phyloP scores from a whole-genome alignment of 2,329 filamentous ascomycete species.

The Basipetospora chlamydospora region DNA sequence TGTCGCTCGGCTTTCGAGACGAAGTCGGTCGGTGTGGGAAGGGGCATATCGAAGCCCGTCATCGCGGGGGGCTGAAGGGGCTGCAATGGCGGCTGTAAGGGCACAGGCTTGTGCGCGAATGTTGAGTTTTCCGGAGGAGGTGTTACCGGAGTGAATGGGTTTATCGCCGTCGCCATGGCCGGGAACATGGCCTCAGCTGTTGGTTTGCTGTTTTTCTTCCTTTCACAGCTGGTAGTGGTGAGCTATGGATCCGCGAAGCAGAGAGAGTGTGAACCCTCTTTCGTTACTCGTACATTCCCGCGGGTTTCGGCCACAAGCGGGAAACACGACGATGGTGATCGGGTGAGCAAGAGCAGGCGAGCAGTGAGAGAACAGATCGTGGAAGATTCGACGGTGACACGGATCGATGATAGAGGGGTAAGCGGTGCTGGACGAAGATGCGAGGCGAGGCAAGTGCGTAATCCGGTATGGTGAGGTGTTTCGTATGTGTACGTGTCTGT shows the following conservation, averaged over 20 bases:
- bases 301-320: no score
- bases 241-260: neutral
- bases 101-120: conserved; percentile 12
- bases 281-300: conserved; percentile 1
- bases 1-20: neutral
- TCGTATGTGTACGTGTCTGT: no score
- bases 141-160: conserved; percentile 21
- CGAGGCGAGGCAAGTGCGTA: no score
- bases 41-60: conserved; percentile 10
- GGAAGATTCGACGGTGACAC: no score
- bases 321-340: no score
- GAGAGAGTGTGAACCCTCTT: neutral
- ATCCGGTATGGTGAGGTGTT: no score
- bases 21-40: conserved; percentile 5
- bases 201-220: neutral
- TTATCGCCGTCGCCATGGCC: conserved; percentile 3
- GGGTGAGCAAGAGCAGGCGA: no score
- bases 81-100: conserved; percentile 7
- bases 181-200: neutral
- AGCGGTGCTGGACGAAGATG: no score
- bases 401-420: no score
- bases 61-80: conserved; percentile 7
- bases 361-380: no score
- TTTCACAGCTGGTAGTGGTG: neutral
- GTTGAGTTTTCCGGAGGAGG: conserved; percentile 23